Base-by-base conservation (phyloP, 163 green algal species). In the Scenedesmus sp. region DNA sequence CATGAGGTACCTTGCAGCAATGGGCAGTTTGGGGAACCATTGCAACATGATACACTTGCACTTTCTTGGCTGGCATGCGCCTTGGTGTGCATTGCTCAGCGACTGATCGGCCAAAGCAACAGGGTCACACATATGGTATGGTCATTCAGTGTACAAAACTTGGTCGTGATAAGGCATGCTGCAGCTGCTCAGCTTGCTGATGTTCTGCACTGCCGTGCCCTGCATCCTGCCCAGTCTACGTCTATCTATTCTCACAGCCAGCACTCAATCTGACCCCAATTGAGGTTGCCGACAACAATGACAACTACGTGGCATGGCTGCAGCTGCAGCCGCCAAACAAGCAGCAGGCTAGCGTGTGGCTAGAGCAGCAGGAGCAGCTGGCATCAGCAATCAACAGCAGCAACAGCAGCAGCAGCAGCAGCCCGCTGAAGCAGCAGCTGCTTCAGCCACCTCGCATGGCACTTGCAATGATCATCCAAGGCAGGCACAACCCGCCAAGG, bases 261-360 rank as follows among this genome's bases (percentile, higher is more conserved):
- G 73, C 37, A 4, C 86, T 91, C 22, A 91, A 91, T 20, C 73
- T 91, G 7, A 91, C 86, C 22, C n/a, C 33, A 33, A 83, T 86
- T 22, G 73, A 85, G 37, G 15, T 20, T 0, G 86, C 86, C 7
- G 37, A 4, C 40, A 65, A 86, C 53, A 79, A 80, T 13, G 86
- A 91, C 86, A 91, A 91, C 73, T 91, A 53, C 49, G 40, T 91
- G 4, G 51, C 35, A 24, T 81, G 73, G 73, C 9, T 91, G 51
- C 49, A 91, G 86, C 70, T 85, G 73, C 16, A 46, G 35, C 73
- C 86, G 5, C 86, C 86, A 20, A 70, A 79, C 73, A 91, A 91
- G 56, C 22, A 59, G 18, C 49, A 86, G 33, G 86, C 86, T 7
- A 46, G 56, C 22, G 73, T 37, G 13, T 86, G 53, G 51, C 86